Evolutionary conservation across 1,284 basidiomycete genomes (phyloP).

Genomic region (Cutaneotrichosporon curvatum): DNA sequence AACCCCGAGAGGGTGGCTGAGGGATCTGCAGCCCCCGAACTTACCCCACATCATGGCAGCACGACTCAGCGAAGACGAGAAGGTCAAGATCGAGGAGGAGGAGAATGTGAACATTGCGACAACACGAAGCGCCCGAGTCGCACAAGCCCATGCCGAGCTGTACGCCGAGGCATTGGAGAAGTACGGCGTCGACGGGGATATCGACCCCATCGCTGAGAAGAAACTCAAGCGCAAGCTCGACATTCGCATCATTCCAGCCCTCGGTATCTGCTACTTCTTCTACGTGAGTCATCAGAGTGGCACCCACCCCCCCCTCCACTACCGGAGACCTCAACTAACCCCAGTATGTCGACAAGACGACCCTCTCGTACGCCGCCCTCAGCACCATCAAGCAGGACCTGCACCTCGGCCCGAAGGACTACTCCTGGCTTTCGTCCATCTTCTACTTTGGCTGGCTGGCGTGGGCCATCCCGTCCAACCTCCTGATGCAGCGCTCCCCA

Average conservation of each 20-base stretch:
- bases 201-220: conserved; percentile 37
- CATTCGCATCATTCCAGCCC: conserved; percentile 30
- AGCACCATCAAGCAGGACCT: conserved; percentile 36
- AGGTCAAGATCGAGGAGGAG: neutral
- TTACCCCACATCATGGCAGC: neutral
- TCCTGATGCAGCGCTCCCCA: conserved; percentile 50
- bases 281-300: conserved; percentile 16
- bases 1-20: too few species aligned
- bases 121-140: neutral
- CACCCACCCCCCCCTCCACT: neutral
- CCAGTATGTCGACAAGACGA: conserved; percentile 40
- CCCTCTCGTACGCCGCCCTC: conserved; percentile 36
- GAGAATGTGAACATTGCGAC: neutral
- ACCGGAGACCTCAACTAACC: too few species aligned
- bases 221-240: conserved; percentile 35
- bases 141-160: conserved; percentile 25
- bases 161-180: conserved; percentile 38
- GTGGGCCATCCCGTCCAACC: conserved; percentile 51
- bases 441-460: conserved; percentile 52
- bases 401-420: conserved; percentile 33
- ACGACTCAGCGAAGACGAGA: neutral
- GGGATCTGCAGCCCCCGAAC: too few species aligned
- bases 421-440: conserved; percentile 43
- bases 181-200: conserved; percentile 33
- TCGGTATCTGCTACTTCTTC: conserved; percentile 41